Conservation (phyloP, 2,329 filamentous ascomycete species). For the Penicillium janthinellum region DNA sequence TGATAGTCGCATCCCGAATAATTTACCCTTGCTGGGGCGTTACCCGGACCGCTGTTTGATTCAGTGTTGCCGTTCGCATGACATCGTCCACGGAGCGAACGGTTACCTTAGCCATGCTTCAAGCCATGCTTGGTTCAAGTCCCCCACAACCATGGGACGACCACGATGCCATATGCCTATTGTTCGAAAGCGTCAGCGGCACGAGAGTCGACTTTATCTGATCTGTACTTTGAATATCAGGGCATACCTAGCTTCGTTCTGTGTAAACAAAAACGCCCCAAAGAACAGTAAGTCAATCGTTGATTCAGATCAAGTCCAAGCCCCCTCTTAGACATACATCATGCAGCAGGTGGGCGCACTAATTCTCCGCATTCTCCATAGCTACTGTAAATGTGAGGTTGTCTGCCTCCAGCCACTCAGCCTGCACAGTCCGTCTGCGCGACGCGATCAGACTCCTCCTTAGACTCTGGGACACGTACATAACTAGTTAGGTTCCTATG, state of each 20-base stretch:
- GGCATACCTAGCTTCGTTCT: not conserved
- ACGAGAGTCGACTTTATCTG: conserved; percentile 18
- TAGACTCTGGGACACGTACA: not conserved
- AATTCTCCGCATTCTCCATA: conserved; percentile 29
- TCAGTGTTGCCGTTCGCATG: conserved; percentile 16
- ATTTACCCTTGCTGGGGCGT: not conserved
- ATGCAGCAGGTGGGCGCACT: conserved; percentile 13
- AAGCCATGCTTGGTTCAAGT: not conserved
- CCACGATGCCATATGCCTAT: conserved; percentile 11
- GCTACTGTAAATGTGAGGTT: not conserved
- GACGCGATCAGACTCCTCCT: not conserved
- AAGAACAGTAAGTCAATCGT: not conserved
- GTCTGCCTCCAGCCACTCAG: not conserved
- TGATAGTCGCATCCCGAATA: not conserved
- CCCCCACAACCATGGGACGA: conserved; percentile 19
- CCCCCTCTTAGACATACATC: conserved; percentile 3
- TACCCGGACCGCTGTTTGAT: not conserved
- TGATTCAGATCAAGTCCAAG: not conserved
- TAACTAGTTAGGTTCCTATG: not conserved
- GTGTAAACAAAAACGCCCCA: no score
- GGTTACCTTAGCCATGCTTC: conserved; percentile 1
- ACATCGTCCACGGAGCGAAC: conserved; percentile 23
- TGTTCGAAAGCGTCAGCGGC: conserved; percentile 18
- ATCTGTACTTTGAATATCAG: conserved; percentile 4
- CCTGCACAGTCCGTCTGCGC: not conserved